These are phyloP conservation scores for Triangularia setosa DNA, from an alignment of 2,329 filamentous ascomycete species.

Conservation along the genomic window DNA sequence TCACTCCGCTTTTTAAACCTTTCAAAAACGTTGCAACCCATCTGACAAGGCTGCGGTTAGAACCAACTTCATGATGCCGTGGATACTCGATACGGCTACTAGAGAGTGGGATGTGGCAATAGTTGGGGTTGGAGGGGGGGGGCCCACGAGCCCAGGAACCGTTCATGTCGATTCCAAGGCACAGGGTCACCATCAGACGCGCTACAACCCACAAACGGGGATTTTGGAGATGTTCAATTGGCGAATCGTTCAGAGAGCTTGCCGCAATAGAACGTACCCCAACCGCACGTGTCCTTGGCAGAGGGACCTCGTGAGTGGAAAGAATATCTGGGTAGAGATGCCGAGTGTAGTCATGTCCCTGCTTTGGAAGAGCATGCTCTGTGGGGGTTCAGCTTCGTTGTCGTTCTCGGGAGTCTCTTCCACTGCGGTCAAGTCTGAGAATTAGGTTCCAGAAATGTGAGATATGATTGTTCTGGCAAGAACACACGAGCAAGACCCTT, in stretches of 20 bases:
- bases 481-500: background rate
- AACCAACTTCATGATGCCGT: background rate
- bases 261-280: background rate
- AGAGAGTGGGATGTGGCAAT: slow-evolving; percentile 2
- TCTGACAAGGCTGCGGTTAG: background rate
- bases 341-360: slow-evolving; percentile 25
- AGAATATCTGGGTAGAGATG: background rate
- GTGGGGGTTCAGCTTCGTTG: slow-evolving; percentile 1
- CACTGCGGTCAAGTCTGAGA: too few relatives aligned
- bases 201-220: background rate
- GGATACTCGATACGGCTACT: background rate
- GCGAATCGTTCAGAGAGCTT: background rate
- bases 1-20: background rate
- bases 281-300: background rate
- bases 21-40: background rate
- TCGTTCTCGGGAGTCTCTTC: background rate
- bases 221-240: background rate
- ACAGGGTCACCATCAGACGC: background rate
- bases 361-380: background rate
- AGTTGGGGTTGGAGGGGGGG: background rate
- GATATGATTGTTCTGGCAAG: background rate
- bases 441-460: too few relatives aligned
- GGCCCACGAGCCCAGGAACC: background rate
- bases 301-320: background rate
- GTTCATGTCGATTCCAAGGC: background rate